phyloP scores from a whole-genome alignment of 2,329 filamentous ascomycete species.

The Sclerotinia trifoliorum region DNA sequence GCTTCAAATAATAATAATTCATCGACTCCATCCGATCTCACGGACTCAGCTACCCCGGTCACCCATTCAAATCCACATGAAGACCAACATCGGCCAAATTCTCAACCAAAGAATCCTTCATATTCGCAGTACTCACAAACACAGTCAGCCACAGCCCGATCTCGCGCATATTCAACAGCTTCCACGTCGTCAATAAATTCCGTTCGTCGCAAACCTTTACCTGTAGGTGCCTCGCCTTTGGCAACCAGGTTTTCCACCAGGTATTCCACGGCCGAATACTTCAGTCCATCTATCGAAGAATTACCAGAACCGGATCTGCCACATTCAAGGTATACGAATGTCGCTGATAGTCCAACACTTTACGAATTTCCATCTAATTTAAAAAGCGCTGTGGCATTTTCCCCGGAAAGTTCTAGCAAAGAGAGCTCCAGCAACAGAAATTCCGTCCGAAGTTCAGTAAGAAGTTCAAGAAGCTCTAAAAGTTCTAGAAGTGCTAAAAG shows the following conservation, averaged over 20 bases:
- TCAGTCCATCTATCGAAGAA: slow-evolving; percentile 41
- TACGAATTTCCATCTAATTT: slow-evolving; percentile 53
- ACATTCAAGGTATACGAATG: slow-evolving; percentile 54
- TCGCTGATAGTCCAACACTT: slow-evolving; percentile 58
- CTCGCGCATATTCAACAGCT: slow-evolving; percentile 33
- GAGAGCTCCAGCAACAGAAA: slow-evolving; percentile 14
- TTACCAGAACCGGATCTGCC: slow-evolving; percentile 51
- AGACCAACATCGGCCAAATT: slow-evolving; percentile 25
- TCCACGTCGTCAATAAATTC: slow-evolving; percentile 32
- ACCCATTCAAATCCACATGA: slow-evolving; percentile 22
- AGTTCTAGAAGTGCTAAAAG: neutral
- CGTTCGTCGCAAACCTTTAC: slow-evolving; percentile 61
- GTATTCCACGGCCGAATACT: slow-evolving; percentile 46
- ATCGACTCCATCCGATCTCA: slow-evolving; percentile 32
- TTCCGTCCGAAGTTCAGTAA: slow-evolving; percentile 20
- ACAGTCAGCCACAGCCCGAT: slow-evolving; percentile 28
- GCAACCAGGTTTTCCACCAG: slow-evolving; percentile 51
- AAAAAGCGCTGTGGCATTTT: slow-evolving; percentile 14
- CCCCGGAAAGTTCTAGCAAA: slow-evolving; percentile 16
- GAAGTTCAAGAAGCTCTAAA: slow-evolving; percentile 8
- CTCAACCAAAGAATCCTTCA: slow-evolving; percentile 23
- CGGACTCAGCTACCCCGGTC: slow-evolving; percentile 25
- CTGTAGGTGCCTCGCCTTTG: slow-evolving; percentile 53
- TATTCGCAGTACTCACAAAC: slow-evolving; percentile 18
- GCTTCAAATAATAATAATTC: slow-evolving; percentile 31